Evolutionary conservation across 2,329 filamentous ascomycete genomes (phyloP).

Genomic region (Uncinocarpus reesii): DNA sequence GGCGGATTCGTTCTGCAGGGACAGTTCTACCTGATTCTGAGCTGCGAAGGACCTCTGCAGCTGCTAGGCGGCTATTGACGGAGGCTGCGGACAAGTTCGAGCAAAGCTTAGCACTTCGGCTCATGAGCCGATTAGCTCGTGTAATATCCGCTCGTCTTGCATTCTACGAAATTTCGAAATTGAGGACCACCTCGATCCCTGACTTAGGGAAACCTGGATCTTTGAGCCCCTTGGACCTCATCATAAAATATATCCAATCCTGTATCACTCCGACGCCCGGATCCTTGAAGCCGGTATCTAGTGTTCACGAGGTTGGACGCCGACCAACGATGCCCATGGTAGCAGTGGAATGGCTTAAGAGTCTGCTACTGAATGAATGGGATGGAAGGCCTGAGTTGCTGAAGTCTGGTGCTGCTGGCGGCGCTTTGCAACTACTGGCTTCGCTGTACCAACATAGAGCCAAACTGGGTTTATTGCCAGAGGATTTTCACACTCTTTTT

Average conservation of each 20-base stretch:
- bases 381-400: slow-evolving; percentile 61
- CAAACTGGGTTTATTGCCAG: slow-evolving; percentile 54
- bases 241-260: slow-evolving; percentile 29
- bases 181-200: slow-evolving; percentile 24
- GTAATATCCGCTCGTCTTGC: slow-evolving; percentile 42
- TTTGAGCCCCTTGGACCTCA: slow-evolving; percentile 27
- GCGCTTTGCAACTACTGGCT: slow-evolving; percentile 63
- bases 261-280: slow-evolving; percentile 1
- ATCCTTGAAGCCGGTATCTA: neutral
- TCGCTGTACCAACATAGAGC: slow-evolving; percentile 63
- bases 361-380: slow-evolving; percentile 70
- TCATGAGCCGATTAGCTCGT: slow-evolving; percentile 41
- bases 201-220: slow-evolving; percentile 25
- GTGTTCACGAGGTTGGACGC: slow-evolving; percentile 13
- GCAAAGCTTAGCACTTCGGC: slow-evolving; percentile 42
- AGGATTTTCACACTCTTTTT: slow-evolving; percentile 64
- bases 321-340: slow-evolving; percentile 25
- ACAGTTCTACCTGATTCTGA: slow-evolving; percentile 31
- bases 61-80: slow-evolving; percentile 25
- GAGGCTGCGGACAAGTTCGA: slow-evolving; percentile 38
- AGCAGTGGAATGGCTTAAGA: slow-evolving; percentile 42
- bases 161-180: slow-evolving; percentile 40
- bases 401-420: slow-evolving; percentile 61
- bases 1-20: slow-evolving; percentile 35
- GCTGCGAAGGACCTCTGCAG: slow-evolving; percentile 26